These are phyloP conservation scores for Luzula sylvatica DNA, from an alignment of 176 grass and related monocot genomes.

Conservation along the genomic window DNA sequence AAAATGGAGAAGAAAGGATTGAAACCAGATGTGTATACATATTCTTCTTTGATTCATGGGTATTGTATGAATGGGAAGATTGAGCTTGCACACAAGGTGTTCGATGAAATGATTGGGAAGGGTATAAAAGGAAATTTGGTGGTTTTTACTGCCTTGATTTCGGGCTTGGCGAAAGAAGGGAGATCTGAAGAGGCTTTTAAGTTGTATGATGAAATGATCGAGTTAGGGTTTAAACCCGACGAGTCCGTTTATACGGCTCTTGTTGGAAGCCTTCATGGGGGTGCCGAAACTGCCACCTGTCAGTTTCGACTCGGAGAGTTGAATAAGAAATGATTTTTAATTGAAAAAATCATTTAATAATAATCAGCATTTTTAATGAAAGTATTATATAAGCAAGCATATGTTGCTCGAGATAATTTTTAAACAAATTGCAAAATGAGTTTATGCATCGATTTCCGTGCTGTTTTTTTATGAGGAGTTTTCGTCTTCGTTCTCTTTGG, in stretches of 20 bases:
- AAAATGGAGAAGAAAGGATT: constrained; percentile 94
- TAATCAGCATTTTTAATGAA: no score
- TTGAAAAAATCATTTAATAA: no score
- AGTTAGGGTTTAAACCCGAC: constrained; percentile 52
- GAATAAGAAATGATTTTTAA: no score
- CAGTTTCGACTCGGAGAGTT: no score
- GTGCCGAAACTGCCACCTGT: no score
- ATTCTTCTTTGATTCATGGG: constrained; percentile 61
- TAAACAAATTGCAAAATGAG: background rate
- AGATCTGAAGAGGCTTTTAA: constrained; percentile 64
- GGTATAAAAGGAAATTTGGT: constrained; percentile 44
- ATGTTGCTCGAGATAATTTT: no score
- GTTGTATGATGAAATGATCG: constrained; percentile 63
- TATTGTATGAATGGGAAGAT: constrained; percentile 65
- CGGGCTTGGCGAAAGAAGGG: constrained; percentile 65
- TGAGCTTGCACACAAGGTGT: constrained; percentile 50
- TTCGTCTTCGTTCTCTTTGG: background rate
- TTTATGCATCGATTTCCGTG: constrained; percentile 1
- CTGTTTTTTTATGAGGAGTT: constrained; percentile 3
- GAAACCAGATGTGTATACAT: constrained; percentile 59
- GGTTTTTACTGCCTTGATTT: constrained; percentile 67
- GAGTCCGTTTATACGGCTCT: constrained; percentile 59
- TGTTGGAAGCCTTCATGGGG: constrained; percentile 58
- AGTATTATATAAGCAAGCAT: no score
- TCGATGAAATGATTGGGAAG: constrained; percentile 62